Percentiles rank a stretch among this genome's conserved stretches.
Evolutionary conservation across 768 basidiomycete species (phyloP).

Genomic region (Xanthoconium stramineum): DNA sequence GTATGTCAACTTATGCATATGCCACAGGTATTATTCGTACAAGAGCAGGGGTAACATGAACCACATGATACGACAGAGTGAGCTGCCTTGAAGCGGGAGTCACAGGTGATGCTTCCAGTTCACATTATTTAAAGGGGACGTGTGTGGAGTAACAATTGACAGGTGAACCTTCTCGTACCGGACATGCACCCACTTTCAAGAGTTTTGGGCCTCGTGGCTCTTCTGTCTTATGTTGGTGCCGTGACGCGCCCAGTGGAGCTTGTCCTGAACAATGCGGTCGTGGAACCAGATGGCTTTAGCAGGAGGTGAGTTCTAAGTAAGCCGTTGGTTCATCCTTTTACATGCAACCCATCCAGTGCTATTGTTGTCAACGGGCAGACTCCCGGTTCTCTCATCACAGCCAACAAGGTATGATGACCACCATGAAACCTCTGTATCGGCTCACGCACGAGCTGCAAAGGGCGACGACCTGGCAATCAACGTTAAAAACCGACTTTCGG

Average conservation of each 20-base stretch:
- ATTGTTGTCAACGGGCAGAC: neutral
- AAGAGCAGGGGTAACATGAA: no score
- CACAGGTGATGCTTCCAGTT: no score
- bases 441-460: neutral
- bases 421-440: neutral
- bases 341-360: neutral
- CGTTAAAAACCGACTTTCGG: neutral
- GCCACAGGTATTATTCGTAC: no score
- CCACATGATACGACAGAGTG: no score
- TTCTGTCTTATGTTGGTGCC: neutral
- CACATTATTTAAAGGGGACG: no score
- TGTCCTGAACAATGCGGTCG: no score
- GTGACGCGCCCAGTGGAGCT: no score
- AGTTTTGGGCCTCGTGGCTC: neutral
- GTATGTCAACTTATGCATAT: no score
- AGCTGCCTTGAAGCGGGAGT: no score
- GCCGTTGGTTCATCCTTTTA: neutral
- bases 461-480: neutral
- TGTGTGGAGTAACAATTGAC: no score
- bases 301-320: neutral
- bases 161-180: no score
- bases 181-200: no score
- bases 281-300: neutral
- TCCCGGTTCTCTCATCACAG: neutral
- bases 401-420: neutral